Base-by-base conservation (phyloP, 768 basidiomycete genomes). In the Tricholoma matsutake region DNA sequence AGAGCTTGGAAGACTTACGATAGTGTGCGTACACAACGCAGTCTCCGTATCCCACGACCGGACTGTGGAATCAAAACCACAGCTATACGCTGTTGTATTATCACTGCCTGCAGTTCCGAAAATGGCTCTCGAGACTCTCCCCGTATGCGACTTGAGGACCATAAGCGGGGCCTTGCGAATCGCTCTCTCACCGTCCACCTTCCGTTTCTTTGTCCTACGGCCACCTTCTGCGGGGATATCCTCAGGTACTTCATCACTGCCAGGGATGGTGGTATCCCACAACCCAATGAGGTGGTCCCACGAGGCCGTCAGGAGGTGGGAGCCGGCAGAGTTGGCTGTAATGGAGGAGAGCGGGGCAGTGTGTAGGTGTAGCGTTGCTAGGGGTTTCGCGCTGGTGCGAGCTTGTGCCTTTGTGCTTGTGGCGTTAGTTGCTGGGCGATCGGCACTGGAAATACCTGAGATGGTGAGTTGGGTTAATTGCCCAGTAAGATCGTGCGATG, bases 11-110 rank as follows among this genome's bases (percentile, higher is more conserved):
- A 53, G 39, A 78, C 87, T 61, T 64, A 92, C 91, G 49, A 91
- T 85, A 0, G 90, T 92, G 47, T 82, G 71, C 0, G 80, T 77
- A 61, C 89, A 94, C 5, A 92, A 74, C 2, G 90, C 93, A 39
- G 78, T 81, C 65, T 92, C 89, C 3, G 89, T 78, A 68, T 97
- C 94, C 96, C 96, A 99, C 2, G 81, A 77, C 22, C 94, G 81
- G 5, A 98, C 86, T 0, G 93, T 93, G 29, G 95, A 96, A 73
- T 97, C 96, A 69, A 93, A 92, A 0, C 92, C 91, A 68, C 88
- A 89, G 65, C 91, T 93, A 63, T 86, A 85, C 29, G 87, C 94
- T 29, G 63, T 67, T 56, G 69, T 35, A 54, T 61, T 61, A 52
- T 63, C 62, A 56, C 68, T 56, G 41, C 63, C 69, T 55, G 74